Evolutionary conservation across 495 filamentous ascomycete species (phyloP), one percentile per base, ranked within the genome.

Genomic region (Daldinia bambusicola): DNA sequence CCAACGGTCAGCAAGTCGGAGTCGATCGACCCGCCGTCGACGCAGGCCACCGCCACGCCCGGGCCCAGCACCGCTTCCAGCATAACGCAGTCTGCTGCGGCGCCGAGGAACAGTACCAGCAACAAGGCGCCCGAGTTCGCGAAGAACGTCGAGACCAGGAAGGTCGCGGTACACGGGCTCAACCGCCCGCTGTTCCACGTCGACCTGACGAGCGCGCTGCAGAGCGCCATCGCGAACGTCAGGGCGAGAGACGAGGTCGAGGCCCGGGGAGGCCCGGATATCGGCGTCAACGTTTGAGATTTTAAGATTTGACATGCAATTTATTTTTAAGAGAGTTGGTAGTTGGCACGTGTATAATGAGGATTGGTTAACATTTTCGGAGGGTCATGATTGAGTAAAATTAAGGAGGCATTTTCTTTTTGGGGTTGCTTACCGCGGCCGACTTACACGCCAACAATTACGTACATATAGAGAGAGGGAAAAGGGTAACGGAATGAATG

Each of bases 101-200:
- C 58, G 5, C 31, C 50, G 18, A 75, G 75, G 52, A 43, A 61
- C 4, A n/a, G n/a, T n/a, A n/a, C n/a, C n/a, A n/a, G n/a, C n/a
- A 75, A 72, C 26, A 75, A 72, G 48, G 65, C 36, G 55, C 61
- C 66, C 6, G 73, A 74, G 2, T 63, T 70, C 30, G 20, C 18
- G 2, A 55, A 52, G 61, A 37, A 20, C 4, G 45, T 14, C 55
- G 53, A 71, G 53, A 37, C 62, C 10, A 71, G 63, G 37, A 41
- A 76, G 37, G 92, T 91, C 2, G 83, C 91, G 12, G 90, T 98
- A 40, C 91, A 93, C 68, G 92, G 95, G 48, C 83, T 97, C 63
- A 94, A 95, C 80, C 80, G 93, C 72, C 95, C 95, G 51, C 87
- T 97, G 70, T 98, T 99, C 88, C 96, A 99, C 74, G 88, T 96